These are phyloP conservation scores for Kitagawia praeruptora DNA, from an alignment of 129 eudicot species.

Conservation along the genomic window DNA sequence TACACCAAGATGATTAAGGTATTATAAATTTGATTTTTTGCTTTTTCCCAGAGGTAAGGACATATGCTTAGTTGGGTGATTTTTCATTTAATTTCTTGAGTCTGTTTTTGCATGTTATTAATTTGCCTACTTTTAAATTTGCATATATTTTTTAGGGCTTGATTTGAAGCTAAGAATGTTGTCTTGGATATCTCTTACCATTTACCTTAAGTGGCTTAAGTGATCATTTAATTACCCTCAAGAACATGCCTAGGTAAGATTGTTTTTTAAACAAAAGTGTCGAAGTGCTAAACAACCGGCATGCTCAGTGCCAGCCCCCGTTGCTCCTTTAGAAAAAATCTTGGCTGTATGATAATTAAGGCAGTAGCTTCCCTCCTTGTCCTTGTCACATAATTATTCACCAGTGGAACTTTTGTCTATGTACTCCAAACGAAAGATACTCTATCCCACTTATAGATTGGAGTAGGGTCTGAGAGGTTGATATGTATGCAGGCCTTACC, in stretches of 20 bases:
- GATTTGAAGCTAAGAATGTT: background rate
- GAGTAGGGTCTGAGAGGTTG: background rate
- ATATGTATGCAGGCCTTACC: background rate
- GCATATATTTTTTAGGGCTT: background rate
- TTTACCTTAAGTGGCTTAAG: background rate
- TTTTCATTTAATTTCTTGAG: background rate
- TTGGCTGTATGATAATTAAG: background rate
- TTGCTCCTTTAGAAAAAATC: background rate
- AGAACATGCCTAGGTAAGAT: background rate
- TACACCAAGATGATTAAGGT: background rate
- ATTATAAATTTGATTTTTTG: background rate
- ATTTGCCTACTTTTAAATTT: background rate
- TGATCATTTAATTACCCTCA: background rate
- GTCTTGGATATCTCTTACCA: background rate
- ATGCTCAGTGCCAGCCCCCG: background rate
- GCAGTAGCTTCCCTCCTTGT: background rate
- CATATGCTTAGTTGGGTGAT: background rate
- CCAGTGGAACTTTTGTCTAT: background rate
- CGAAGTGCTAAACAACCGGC: background rate
- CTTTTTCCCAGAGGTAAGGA: background rate
- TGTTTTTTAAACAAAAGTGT: background rate
- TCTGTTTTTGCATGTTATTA: background rate
- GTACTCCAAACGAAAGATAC: background rate
- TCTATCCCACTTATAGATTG: background rate
- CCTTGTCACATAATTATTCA: background rate